Base-by-base conservation (phyloP, 1,284 basidiomycete species). In the Ceratobasidium sp. region DNA sequence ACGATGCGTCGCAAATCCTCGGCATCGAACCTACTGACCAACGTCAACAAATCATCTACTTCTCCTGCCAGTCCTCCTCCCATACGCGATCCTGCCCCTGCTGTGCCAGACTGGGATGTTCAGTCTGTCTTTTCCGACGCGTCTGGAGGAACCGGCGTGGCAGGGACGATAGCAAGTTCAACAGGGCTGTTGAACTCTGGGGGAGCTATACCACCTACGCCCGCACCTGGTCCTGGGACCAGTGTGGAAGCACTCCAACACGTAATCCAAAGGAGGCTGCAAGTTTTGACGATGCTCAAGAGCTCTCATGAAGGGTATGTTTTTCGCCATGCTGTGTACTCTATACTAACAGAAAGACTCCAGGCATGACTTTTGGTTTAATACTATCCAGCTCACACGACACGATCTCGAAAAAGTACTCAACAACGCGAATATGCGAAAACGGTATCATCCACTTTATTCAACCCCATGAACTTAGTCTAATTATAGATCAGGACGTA, bases 301-400 rank as follows among this genome's bases (percentile, higher is more conserved):
- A 91, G 88, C 77, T 89, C 92, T 23, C 90, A 94, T 76, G 90
- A 93, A 81, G 93, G 93, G 87, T 92, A 77, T 76, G 88, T 83
- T 21, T 46, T 33, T 30, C 40, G 48, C 38, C 7, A n/a, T 4
- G 3, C 16, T 40, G 4, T 18, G 12, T 25, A 54, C 5, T 16
- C 1, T 28, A 9, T 23, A 48, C 30, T 48, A 18, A 49, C 28
- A 44, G 40, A 28, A 33, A 28, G 18, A 18, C 30, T 30, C 28
- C 48, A 66, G 64, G 23, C 3, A 59, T 28, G 54, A 70, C 21
- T 70, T 94, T 79, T 95, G 92, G 92, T 93, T 95, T 77, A 91
- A 94, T 78, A 95, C 93, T 3, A 89, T 95, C 75, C 84, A 91
- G 77, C 86, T 95, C 75, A 87, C 89, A 54, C 85, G 86, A 63